Evolutionary conservation across 164 flowering plant genomes (phyloP), one percentile per base, ranked within the genome.

Genomic region (Sextonia rubra): DNA sequence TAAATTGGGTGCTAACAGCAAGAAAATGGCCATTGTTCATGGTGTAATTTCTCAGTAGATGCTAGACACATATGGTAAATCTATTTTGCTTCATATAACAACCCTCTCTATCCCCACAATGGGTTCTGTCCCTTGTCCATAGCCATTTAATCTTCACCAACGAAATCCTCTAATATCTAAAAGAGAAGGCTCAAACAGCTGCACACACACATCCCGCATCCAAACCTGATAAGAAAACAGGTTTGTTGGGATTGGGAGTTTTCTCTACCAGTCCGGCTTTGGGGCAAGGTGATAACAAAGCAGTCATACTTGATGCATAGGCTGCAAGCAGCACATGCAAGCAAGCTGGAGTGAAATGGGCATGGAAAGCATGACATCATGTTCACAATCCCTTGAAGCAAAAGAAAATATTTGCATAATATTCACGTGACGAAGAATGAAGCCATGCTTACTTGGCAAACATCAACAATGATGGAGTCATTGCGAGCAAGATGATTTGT

Each of bases 401-500:
- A 61, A 25, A 61, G 27, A 3, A 24, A 24, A 7, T 25, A 12
- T 24, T 61, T 15, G 68, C 68, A 27, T 15, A 18, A 64, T 24
- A 64, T 64, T n/a, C 47, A 64, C 29, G 22, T 18, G 47, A 25
- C 20, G 64, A 44, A n/a, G 30, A 58, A 29, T 60, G 64, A 60
- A 52, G 9, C 58, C 20, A 30, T 37, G 80, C 90, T 85, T 72
- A 94, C 98, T 73, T 94, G 97, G 80, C 89, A 94, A 69, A 87
- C 79, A 81, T 92, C 97, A 77, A 92, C 97, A 58, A 94, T 88
- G 72, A 94, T 83, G 23, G 99, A 94, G 75, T 91, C 89, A 84
- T 92, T 92, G 58, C 97, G 92, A 73, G 93, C 94, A 73, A 90
- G 69, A 80, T 94, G 97, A 77, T 91, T 88, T 70, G 62, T 80